Base-by-base conservation (phyloP, 495 filamentous ascomycete species). In the Acidomyces sp. region DNA sequence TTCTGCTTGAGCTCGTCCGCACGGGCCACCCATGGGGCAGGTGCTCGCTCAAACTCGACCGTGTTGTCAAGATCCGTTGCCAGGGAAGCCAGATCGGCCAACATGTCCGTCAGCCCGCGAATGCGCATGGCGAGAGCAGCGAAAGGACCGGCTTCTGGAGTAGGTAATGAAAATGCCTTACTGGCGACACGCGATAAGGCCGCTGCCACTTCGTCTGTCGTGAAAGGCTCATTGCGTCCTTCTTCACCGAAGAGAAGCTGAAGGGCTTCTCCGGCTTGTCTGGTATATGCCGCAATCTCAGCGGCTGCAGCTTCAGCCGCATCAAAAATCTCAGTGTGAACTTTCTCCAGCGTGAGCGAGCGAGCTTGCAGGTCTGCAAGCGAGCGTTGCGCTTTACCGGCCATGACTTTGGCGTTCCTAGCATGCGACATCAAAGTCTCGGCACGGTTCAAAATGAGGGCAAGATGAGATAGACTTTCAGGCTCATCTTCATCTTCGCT, bases 1-100 rank as follows among this genome's bases (percentile, higher is more conserved):
- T 79, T 79, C 10, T 71, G 72, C 53, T 78, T 82, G 22, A 94
- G 67, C 43, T 92, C 79, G 22, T 77, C 68, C 16, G 84, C 72
- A 21, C 85, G 75, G n/a, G 84, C 61, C 34, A 87, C 67, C 90
- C 90, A 97, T 3, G 90, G 90, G 4, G 72, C 65, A 6, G 77
- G 66, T 2, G 63, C 71, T 45, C 72, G 72, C 41, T 93, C 84
- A 52, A 95, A 94, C 55, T 96, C 90, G 19, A 77, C 69, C 0
- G 83, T 88, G 41, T 80, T 78, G 34, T 73, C 72, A 10, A 94
- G 69, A 57, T 93, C 83, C 3, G 70, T 68, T 18, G 82, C 76
- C 27, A 86, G 61, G 2, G 72, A 70, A 12, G 76, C 74, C 24
- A 97, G 70, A 35, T 85, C 79, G n/a, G 76, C 66, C 4, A 94